Evolutionary conservation across 164 flowering plant genomes (phyloP).

Genomic region (Pachysandra terminalis): DNA sequence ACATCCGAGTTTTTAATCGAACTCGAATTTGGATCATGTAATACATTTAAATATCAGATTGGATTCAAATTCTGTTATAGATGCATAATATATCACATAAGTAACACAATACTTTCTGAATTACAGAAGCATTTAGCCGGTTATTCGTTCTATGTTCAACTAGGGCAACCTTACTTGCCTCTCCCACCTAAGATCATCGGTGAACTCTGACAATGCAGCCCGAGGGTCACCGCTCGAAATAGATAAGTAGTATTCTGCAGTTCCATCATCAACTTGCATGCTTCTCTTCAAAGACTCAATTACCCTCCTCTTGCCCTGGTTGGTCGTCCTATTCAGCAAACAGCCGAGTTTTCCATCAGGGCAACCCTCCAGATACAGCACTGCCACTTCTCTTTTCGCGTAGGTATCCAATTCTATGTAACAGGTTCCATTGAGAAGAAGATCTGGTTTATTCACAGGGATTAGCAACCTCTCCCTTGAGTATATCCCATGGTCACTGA

Average conservation of each 20-base stretch:
- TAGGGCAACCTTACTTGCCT: slow-evolving; percentile 38
- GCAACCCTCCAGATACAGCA: slow-evolving; percentile 68
- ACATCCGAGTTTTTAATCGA: too few relatives aligned
- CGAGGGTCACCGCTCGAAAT: slow-evolving; percentile 82
- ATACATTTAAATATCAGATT: too few relatives aligned
- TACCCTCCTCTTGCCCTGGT: slow-evolving; percentile 57
- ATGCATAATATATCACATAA: too few relatives aligned
- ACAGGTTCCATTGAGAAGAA: slow-evolving; percentile 64
- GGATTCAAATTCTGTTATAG: too few relatives aligned
- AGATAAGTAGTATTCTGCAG: slow-evolving; percentile 79
- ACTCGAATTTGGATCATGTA: too few relatives aligned
- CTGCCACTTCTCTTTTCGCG: slow-evolving; percentile 93
- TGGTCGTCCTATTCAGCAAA: slow-evolving; percentile 23
- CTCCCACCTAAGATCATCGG: slow-evolving; percentile 87
- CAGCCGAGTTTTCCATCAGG: slow-evolving; percentile 34
- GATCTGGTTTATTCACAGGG: slow-evolving; percentile 66
- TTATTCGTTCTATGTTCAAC: not conserved
- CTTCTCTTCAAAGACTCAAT: slow-evolving; percentile 78
- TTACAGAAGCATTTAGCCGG: not conserved
- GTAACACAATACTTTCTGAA: too few relatives aligned
- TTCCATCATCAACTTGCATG: slow-evolving; percentile 92
- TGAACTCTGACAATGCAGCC: slow-evolving; percentile 72
- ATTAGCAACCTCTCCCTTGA: slow-evolving; percentile 88
- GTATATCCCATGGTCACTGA: slow-evolving; percentile 96
- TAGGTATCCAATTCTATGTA: slow-evolving; percentile 75